Conservation (phyloP, 2,329 filamentous ascomycete species). For the Cryphonectria naterciae region DNA sequence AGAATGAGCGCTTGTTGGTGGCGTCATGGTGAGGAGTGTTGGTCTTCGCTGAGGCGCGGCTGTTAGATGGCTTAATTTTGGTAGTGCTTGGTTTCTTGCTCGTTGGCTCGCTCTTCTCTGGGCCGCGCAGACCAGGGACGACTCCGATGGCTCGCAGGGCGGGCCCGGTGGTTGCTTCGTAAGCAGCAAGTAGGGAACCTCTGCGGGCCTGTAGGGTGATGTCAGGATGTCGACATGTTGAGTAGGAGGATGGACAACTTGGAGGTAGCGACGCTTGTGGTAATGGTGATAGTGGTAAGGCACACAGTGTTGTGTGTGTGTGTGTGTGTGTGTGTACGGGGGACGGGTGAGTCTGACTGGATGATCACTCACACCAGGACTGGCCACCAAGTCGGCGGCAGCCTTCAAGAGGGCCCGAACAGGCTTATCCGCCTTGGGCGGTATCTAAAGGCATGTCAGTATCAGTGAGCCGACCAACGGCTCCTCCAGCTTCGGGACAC, state of each 20-base stretch:
- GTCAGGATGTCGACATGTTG: not conserved
- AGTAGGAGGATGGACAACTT: not conserved
- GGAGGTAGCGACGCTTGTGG: not conserved
- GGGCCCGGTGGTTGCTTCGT: conserved; percentile 25
- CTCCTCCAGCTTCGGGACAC: not conserved
- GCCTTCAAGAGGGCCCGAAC: conserved; percentile 21
- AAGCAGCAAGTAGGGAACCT: conserved; percentile 17
- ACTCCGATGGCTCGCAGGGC: conserved; percentile 20
- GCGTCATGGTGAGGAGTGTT: not conserved
- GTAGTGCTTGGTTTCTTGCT: conserved; percentile 3
- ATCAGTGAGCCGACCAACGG: not conserved
- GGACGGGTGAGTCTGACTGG: too few relatives aligned
- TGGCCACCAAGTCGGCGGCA: conserved; percentile 14
- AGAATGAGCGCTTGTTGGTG: not conserved
- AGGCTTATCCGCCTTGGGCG: conserved; percentile 10
- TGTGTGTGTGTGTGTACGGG: not conserved
- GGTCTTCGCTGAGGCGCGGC: not conserved
- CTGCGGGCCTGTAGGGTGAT: conserved; percentile 8
- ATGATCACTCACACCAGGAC: conserved; percentile 18
- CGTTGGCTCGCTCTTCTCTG: conserved; percentile 3
- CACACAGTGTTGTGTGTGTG: too few relatives aligned
- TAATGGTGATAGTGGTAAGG: not conserved
- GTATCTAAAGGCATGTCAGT: conserved; percentile 6
- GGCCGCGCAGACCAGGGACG: not conserved
- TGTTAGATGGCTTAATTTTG: not conserved